Percentiles rank a stretch among this genome's conserved stretches.
Conservation (phyloP, 345 rosid species). For the Citrus unshiu region DNA sequence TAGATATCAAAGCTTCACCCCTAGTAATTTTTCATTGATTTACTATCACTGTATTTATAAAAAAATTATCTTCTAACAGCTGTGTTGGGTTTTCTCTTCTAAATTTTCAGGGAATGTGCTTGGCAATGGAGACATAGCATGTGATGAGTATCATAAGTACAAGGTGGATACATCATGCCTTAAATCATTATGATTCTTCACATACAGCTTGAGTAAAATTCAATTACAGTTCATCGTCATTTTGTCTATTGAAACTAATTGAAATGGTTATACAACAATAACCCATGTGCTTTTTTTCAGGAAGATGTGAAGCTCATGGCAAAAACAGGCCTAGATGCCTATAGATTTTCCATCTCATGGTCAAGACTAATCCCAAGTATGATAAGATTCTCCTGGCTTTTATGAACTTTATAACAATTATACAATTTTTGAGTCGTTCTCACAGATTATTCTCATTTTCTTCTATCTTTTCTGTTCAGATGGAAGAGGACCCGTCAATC, state of each 20-base stretch:
- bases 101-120: constrained; percentile 28
- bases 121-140: constrained; percentile 46
- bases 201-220: background rate
- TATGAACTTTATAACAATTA: background rate
- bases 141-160: constrained; percentile 59
- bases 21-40: background rate
- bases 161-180: constrained; percentile 31
- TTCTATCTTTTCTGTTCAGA: constrained; percentile 15
- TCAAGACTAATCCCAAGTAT: constrained; percentile 74
- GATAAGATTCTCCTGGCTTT: background rate
- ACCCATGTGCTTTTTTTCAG: constrained; percentile 24
- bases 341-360: constrained; percentile 78
- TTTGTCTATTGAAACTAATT: background rate
- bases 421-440: background rate
- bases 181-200: background rate
- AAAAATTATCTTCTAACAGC: no score
- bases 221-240: background rate
- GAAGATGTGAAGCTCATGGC: constrained; percentile 82
- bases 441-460: background rate
- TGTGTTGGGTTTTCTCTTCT: background rate
- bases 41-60: background rate
- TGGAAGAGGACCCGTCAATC: constrained; percentile 62
- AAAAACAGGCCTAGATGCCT: constrained; percentile 60
- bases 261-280: no score
- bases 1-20: background rate